These are phyloP conservation scores for Psilocybe subaeruginosa DNA, from an alignment of 768 basidiomycete genomes.

Conservation along the genomic window DNA sequence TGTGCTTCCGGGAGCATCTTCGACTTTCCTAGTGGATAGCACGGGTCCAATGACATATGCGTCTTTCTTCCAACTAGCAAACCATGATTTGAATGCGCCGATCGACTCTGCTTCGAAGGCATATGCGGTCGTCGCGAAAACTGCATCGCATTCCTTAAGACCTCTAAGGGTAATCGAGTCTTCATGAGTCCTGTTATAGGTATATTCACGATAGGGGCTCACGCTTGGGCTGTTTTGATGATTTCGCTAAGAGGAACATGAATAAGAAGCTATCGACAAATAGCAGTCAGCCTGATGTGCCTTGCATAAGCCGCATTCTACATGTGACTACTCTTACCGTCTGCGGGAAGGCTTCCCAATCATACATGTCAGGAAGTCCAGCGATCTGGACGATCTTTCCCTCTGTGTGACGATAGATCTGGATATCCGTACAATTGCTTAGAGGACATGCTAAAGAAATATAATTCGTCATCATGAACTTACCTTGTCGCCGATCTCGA, in stretches of 20 bases:
- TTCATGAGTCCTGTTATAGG: neutral
- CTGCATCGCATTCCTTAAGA: constrained; percentile 12
- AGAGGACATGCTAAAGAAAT: neutral
- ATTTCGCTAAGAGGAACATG: neutral
- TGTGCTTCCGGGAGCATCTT: neutral
- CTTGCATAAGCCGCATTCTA: neutral
- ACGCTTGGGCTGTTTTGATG: constrained; percentile 3
- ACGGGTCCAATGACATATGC: constrained; percentile 13
- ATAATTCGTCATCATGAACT: neutral
- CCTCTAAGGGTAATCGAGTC: neutral
- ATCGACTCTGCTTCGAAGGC: constrained; percentile 5
- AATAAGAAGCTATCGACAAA: neutral
- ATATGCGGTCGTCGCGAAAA: constrained; percentile 2
- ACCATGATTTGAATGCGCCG: constrained; percentile 9
- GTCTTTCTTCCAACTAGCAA: constrained; percentile 1
- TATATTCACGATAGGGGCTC: neutral
- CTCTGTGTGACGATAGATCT: neutral
- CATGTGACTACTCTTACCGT: constrained; percentile 5
- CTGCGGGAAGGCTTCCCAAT: constrained; percentile 19
- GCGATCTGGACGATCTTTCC: neutral
- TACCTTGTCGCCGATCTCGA: neutral
- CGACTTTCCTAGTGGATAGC: neutral
- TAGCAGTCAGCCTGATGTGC: neutral
- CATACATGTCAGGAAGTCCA: constrained; percentile 17
- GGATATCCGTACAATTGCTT: too few relatives aligned